Evolutionary conservation across 495 filamentous ascomycete genomes (phyloP).

Genomic region (Neurospora sp.): DNA sequence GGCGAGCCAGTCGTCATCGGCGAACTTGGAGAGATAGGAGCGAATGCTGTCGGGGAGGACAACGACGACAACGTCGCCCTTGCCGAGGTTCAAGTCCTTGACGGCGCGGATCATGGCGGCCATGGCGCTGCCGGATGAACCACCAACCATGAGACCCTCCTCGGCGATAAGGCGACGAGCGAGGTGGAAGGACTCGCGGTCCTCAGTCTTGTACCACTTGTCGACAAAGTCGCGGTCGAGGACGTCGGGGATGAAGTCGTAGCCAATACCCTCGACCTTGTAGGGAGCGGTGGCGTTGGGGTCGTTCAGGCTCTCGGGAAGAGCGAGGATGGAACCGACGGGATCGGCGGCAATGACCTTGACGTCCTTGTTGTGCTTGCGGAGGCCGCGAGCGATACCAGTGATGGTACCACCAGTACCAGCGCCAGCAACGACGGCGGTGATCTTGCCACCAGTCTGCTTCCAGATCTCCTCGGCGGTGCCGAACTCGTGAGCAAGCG

Average conservation of each 20-base stretch:
- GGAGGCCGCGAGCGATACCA: constrained; percentile 74
- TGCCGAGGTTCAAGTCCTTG: constrained; percentile 61
- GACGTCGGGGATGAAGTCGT: constrained; percentile 95
- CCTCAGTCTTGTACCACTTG: constrained; percentile 96
- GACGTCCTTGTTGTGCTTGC: constrained; percentile 73
- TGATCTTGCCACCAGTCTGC: constrained; percentile 79
- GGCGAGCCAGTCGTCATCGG: constrained; percentile 95
- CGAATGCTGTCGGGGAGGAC: constrained; percentile 91
- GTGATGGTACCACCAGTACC: constrained; percentile 95
- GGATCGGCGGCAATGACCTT: constrained; percentile 90
- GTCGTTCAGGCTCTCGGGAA: constrained; percentile 68
- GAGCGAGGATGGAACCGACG: constrained; percentile 74
- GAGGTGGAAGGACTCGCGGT: constrained; percentile 82
- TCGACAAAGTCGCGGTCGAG: constrained; percentile 74
- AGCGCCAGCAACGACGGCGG: constrained; percentile 79
- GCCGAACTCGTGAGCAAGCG: constrained; percentile 84
- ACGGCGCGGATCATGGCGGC: constrained; percentile 72
- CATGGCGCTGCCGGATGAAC: constrained; percentile 88
- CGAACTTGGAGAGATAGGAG: constrained; percentile 97
- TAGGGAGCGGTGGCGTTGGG: constrained; percentile 74
- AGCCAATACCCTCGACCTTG: constrained; percentile 97
- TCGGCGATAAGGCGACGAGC: constrained; percentile 85
- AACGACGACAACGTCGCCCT: constrained; percentile 79
- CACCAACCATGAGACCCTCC: constrained; percentile 89
- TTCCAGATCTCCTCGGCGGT: constrained; percentile 95